These are phyloP conservation scores for Primulina huaijiensis DNA, from an alignment of 257 asterid species.

Conservation along the genomic window DNA sequence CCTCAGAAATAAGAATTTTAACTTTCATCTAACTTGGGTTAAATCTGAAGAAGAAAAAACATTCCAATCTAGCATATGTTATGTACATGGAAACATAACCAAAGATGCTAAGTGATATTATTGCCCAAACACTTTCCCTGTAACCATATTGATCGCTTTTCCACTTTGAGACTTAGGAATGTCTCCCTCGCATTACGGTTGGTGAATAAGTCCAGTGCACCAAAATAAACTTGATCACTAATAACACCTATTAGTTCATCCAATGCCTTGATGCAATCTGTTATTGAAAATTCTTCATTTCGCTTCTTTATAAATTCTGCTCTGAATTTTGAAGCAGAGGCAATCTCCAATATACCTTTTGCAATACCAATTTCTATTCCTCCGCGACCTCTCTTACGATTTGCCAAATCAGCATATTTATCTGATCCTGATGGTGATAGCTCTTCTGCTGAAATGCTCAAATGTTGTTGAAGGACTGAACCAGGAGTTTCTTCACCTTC, in stretches of 20 bases:
- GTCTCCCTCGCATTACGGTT: constrained; percentile 63
- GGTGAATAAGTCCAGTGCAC: constrained; percentile 71
- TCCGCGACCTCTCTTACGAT: constrained; percentile 63
- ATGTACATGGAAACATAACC: constrained; percentile 27
- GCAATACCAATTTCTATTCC: constrained; percentile 72
- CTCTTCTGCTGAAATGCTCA: constrained; percentile 35
- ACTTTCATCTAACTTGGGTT: neutral
- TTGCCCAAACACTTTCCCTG: constrained; percentile 22
- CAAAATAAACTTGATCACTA: constrained; percentile 47
- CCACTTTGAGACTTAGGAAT: constrained; percentile 57
- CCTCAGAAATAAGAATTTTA: neutral
- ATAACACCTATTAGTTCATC: constrained; percentile 57
- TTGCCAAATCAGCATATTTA: constrained; percentile 33
- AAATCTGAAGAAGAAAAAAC: neutral
- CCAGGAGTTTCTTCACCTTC: constrained; percentile 31
- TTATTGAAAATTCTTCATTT: constrained; percentile 45
- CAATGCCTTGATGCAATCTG: constrained; percentile 62
- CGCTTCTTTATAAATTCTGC: constrained; percentile 49
- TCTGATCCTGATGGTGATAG: constrained; percentile 60
- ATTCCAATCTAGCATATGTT: constrained; percentile 17
- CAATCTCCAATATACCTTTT: constrained; percentile 71
- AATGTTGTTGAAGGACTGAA: constrained; percentile 30
- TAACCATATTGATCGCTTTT: constrained; percentile 70
- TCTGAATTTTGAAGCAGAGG: constrained; percentile 64
- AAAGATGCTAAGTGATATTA: constrained; percentile 5